These are phyloP conservation scores for Annulohypoxylon maeteangense DNA, from an alignment of 495 filamentous ascomycete genomes.

Conservation along the genomic window DNA sequence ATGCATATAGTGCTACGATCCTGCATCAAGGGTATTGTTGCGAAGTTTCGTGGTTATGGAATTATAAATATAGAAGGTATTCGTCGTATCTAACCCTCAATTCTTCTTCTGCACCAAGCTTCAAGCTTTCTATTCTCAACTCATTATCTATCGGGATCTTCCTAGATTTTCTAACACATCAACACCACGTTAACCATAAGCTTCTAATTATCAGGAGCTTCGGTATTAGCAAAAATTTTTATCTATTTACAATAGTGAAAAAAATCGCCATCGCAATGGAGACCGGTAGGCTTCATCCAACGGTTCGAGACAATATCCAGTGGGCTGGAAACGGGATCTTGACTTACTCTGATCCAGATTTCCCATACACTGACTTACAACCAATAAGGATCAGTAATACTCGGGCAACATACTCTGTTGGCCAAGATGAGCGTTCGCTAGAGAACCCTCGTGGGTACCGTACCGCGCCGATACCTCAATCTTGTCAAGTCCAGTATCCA, in stretches of 20 bases:
- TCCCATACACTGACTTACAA: not conserved
- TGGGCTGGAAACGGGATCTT: constrained; percentile 10
- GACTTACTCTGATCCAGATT: not conserved
- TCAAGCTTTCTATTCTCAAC: not conserved
- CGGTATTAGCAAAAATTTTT: too few relatives aligned
- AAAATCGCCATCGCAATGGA: not conserved
- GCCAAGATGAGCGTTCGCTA: too few relatives aligned
- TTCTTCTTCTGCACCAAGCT: not conserved
- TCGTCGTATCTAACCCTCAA: not conserved
- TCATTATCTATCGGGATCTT: not conserved
- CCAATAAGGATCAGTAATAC: not conserved
- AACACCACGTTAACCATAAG: not conserved
- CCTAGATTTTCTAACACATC: not conserved
- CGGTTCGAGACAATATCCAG: not conserved
- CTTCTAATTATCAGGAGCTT: not conserved
- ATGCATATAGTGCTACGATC: not conserved
- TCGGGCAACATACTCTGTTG: not conserved
- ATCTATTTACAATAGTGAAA: too few relatives aligned
- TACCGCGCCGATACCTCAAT: not conserved
- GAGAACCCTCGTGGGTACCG: too few relatives aligned
- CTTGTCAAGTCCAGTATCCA: not conserved
- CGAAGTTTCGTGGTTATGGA: not conserved
- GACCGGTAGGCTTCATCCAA: not conserved
- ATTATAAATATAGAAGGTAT: not conserved
- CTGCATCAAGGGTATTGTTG: not conserved